Evolutionary conservation across 1,284 basidiomycete genomes (phyloP), one percentile per base, ranked within the genome.

Genomic region (Laetiporus sulphureus): DNA sequence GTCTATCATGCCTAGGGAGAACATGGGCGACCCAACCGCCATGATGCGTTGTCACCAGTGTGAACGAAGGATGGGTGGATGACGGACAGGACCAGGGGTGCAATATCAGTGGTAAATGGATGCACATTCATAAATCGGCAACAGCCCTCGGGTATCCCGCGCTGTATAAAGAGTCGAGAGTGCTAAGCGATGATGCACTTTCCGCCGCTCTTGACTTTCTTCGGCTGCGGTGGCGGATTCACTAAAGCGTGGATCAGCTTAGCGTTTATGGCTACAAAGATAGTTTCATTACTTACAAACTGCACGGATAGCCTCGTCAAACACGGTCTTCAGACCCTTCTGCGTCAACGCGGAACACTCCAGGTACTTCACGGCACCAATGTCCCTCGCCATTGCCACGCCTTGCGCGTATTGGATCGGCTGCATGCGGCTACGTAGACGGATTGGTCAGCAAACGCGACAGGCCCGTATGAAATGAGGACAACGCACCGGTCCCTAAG

Each of bases 311-410:
- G 92, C 92, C 66, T 97, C 93, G 63, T 97, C 94, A 62, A 97
- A 97, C 33, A 97, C 93, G 35, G 84, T 91, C 79, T 96, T 96
- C 57, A 97, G 68, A 18, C 92, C 94, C 68, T 97, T 95, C 73
- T 99, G 96, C 34, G 96, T 98, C 56, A 99, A 71, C 32, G 96
- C 96, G 20, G 92, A 96, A 63, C 95, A 98, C 66, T 99, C 95
- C 45, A 98, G 69, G 61, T 98, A 99, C 65, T 93, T 95, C 53
- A 95, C 89, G 25, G 95, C 95, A 29, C 87, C 86, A 52, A 99
- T 96, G 57, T 98, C 93, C 59, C 85, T 86, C 44, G 84, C 81
- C 91, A 97, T 93, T 40, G 80, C 73, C 30, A 91, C 83, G 43
- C 92, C 95, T 69, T 97, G 88, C 38, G 80, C 73, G 62, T 95